phyloP scores from a whole-genome alignment of 345 rosid genomes.

The Iberis pinnata region DNA sequence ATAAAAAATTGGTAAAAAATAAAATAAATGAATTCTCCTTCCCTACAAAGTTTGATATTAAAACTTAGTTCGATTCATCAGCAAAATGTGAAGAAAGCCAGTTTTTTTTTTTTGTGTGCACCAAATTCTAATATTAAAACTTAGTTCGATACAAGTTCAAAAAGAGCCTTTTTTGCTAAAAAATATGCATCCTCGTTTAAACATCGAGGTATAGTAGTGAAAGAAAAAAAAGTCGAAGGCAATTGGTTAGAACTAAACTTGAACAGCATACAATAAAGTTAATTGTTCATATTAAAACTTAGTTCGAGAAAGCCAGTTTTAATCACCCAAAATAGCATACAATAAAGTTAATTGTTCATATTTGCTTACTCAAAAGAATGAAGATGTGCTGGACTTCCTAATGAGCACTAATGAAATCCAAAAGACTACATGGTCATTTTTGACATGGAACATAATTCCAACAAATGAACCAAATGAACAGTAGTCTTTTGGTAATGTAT shows the following conservation, averaged over 20 bases:
- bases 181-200: too few relatives aligned
- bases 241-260: too few relatives aligned
- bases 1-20: constrained; percentile 3
- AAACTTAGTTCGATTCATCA: too few relatives aligned
- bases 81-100: constrained; percentile 3
- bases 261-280: neutral
- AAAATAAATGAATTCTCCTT: constrained; percentile 57
- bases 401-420: constrained; percentile 96
- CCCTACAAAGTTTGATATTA: constrained; percentile 44
- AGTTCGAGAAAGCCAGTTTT: neutral
- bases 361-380: constrained; percentile 71
- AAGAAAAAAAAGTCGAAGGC: too few relatives aligned
- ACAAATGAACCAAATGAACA: neutral
- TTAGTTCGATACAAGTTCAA: neutral
- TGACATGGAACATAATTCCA: neutral
- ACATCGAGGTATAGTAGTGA: too few relatives aligned
- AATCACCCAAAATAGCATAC: neutral
- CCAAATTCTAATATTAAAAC: too few relatives aligned
- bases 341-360: neutral
- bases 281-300: too few relatives aligned
- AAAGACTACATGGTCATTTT: constrained; percentile 53
- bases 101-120: too few relatives aligned
- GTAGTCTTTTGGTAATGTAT: neutral
- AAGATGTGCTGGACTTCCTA: constrained; percentile 64
- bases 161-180: too few relatives aligned